Evolutionary conservation across 2,329 filamentous ascomycete genomes (phyloP), one percentile per base, ranked within the genome.

Genomic region (Stylonectria norvegica): DNA sequence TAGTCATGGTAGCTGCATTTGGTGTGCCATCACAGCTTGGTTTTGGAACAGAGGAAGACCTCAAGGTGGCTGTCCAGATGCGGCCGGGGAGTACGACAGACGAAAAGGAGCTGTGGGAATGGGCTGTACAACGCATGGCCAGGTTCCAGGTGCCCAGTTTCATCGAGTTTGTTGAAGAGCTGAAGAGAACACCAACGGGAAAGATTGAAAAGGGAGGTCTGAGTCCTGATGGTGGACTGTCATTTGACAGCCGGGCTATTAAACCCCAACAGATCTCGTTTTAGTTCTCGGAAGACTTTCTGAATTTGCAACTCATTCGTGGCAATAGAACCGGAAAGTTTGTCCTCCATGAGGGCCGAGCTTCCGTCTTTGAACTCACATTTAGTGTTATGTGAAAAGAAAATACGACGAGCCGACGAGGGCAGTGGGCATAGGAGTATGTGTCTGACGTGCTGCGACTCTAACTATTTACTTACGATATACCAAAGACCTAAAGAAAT

Each of bases 1-100:
- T 42, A 6, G 25, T 42, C n/a, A 38, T 42, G 15, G 35, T 34
- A 16, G 40, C 34, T 5, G 35, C 40, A 9, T 42, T 20, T 8
- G 34, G 34, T 15, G 14, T 30, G 15, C 27, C 27, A 30, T 30
- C 27, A 15, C 27, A 30, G 14, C 27, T 30, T 14, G 30, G 37
- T 3, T 31, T 20, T 28, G 42, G 40, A 10, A 32, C 34, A 17
- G 37, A 34, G 9, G 30, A 34, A 17, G 37, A 40, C 29, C 18
- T 34, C 30, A 34, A 40, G 9, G 30, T 40, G 9, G 31, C 30
- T 12, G 31, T 38, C 23, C 36, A 38, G 29, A 25, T 38, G 36
- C 36, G 29, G 23, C 18, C 16, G 4, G 28, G 17, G 14, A 38
- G 36, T 8, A 33, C 28, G n/a, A 15, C 19, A 3, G 16, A 25